These are phyloP conservation scores for Claviceps humidiphila DNA, from an alignment of 2,329 filamentous ascomycete species.

Conservation along the genomic window DNA sequence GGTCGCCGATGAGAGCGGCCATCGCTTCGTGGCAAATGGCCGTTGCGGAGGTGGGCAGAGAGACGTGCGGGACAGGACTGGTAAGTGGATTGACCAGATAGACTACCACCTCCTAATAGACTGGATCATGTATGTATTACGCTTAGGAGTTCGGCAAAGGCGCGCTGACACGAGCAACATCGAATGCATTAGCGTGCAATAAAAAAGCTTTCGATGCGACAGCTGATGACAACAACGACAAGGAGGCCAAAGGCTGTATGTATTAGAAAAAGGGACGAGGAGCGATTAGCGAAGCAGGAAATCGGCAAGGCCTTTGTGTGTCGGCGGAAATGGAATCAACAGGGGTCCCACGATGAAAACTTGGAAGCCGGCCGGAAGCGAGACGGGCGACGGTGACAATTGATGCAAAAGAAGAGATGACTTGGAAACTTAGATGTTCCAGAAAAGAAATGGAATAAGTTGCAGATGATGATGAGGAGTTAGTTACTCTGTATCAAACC, in stretches of 20 bases:
- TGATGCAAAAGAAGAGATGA: background rate
- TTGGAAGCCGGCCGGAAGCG: too few species aligned
- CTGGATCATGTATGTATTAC: background rate
- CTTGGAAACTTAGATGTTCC: background rate
- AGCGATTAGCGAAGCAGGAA: background rate
- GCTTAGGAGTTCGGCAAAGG: background rate
- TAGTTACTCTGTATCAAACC: background rate
- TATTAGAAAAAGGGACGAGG: background rate
- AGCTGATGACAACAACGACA: background rate
- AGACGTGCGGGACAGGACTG: background rate
- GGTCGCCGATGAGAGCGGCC: constrained; percentile 56
- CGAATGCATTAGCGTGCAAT: background rate
- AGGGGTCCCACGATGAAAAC: too few species aligned
- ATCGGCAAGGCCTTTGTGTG: background rate
- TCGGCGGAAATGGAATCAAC: too few species aligned
- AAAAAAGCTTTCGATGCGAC: background rate
- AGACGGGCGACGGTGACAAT: background rate
- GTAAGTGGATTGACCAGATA: background rate
- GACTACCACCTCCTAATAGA: background rate
- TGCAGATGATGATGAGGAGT: background rate
- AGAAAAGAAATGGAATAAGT: background rate
- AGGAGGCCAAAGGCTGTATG: background rate
- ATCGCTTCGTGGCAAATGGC: constrained; percentile 30
- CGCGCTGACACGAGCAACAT: constrained; percentile 1
- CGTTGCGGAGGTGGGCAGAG: constrained; percentile 1